Evolutionary conservation across 2,329 filamentous ascomycete genomes (phyloP).

Genomic region (Myotisia sp.): DNA sequence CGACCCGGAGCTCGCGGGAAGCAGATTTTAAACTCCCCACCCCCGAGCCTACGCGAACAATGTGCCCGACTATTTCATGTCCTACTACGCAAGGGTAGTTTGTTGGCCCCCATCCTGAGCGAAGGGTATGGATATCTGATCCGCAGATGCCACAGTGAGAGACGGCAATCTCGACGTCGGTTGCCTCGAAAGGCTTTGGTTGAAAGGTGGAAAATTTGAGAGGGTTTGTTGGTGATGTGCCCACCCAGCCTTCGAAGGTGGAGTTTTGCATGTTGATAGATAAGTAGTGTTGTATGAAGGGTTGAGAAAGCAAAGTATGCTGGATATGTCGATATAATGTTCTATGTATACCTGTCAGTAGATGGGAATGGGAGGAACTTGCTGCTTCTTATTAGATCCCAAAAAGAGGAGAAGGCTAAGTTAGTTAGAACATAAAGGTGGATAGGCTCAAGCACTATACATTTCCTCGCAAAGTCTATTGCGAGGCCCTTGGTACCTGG

Average conservation of each 20-base stretch:
- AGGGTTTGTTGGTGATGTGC: constrained; percentile 21
- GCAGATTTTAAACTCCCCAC: constrained; percentile 36
- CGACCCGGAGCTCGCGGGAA: constrained; percentile 40
- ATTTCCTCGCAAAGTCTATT: too few relatives aligned
- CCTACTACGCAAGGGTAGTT: constrained; percentile 40
- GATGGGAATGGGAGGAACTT: too few relatives aligned
- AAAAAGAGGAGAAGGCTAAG: too few relatives aligned
- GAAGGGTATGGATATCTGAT: constrained; percentile 57
- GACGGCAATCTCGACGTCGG: constrained; percentile 69
- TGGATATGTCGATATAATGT: too few relatives aligned
- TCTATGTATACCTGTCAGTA: too few relatives aligned
- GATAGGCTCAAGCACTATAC: too few relatives aligned
- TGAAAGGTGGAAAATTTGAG: constrained; percentile 24
- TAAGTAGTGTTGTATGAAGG: too few relatives aligned
- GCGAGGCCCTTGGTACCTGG: too few relatives aligned
- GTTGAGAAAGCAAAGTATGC: too few relatives aligned
- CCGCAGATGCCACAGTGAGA: constrained; percentile 65
- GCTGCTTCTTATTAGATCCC: too few relatives aligned
- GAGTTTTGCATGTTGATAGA: constrained; percentile 5
- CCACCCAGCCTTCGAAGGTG: constrained; percentile 28
- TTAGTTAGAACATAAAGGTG: too few relatives aligned
- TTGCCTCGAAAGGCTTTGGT: constrained; percentile 11
- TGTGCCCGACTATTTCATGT: constrained; percentile 54
- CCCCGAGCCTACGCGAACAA: constrained; percentile 51
- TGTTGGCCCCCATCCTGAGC: constrained; percentile 39